Percentiles rank a stretch among this genome's conserved stretches.
Conservation (phyloP, 108 stramenopile genomes). For the Skeletonema marinoi region DNA sequence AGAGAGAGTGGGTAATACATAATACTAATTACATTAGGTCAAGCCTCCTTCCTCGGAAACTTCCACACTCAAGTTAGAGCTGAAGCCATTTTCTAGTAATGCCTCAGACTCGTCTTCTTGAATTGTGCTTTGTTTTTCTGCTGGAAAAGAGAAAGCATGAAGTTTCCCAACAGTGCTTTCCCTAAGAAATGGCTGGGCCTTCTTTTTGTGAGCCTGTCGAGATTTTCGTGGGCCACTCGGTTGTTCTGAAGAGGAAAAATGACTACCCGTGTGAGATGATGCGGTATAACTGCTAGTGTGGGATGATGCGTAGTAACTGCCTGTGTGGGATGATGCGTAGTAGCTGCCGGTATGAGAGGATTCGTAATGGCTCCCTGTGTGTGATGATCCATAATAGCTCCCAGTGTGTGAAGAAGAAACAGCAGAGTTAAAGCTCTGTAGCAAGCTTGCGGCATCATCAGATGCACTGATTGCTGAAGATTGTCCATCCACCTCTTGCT, state of each 20-base stretch:
- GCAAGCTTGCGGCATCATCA: constrained; percentile 1
- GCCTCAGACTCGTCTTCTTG: not conserved
- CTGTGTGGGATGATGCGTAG: not conserved
- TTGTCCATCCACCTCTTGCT: not conserved
- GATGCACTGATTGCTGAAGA: not conserved
- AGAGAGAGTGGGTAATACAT: not conserved
- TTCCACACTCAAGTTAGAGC: not conserved
- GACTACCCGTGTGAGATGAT: not conserved
- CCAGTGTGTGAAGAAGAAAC: not conserved
- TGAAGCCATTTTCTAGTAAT: not conserved
- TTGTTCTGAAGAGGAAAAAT: not conserved
- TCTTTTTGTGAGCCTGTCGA: not conserved
- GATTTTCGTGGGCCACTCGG: not conserved
- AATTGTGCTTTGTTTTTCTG: not conserved
- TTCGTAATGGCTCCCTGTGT: not conserved
- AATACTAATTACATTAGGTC: not conserved
- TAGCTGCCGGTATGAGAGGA: not conserved
- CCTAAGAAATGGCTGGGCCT: not conserved
- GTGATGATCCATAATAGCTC: not conserved
- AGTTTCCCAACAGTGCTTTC: not conserved
- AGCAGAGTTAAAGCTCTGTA: constrained; percentile 3
- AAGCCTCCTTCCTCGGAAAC: not conserved
- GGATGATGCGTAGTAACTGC: not conserved
- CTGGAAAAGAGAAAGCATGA: not conserved
- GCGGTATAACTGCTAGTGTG: not conserved